These are phyloP conservation scores for Narthecium ossifragum DNA, from an alignment of 106 monocot species.

Conservation along the genomic window DNA sequence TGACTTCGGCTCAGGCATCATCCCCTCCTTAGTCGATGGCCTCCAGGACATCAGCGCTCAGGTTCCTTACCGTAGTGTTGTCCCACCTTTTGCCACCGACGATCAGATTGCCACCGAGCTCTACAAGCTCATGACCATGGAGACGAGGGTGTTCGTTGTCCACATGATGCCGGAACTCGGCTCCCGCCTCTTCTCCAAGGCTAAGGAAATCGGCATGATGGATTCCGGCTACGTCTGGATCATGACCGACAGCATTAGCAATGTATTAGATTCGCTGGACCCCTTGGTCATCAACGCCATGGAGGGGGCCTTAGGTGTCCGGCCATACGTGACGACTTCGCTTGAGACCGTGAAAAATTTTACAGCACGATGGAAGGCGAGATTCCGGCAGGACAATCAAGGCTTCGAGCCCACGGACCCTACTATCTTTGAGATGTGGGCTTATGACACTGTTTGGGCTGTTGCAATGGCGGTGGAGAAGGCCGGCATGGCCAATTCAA, in stretches of 20 bases:
- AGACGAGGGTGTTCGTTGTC: conserved; percentile 56
- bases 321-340: conserved; percentile 18
- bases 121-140: conserved; percentile 28
- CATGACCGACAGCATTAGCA: conserved; percentile 34
- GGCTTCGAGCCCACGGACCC: not conserved
- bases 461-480: conserved; percentile 32
- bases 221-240: conserved; percentile 57
- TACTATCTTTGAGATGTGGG: conserved; percentile 8
- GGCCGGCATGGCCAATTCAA: not conserved
- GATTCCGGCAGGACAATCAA: conserved; percentile 11
- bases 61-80: conserved; percentile 25
- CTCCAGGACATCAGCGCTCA: conserved; percentile 17
- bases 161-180: conserved; percentile 38
- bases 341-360: conserved; percentile 16
- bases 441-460: conserved; percentile 22
- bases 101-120: conserved; percentile 36
- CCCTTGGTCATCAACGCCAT: conserved; percentile 11
- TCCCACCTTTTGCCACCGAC: conserved; percentile 14
- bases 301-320: conserved; percentile 58
- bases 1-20: conserved; percentile 38
- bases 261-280: conserved; percentile 18
- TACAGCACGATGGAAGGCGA: conserved; percentile 28
- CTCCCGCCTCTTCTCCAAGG: conserved; percentile 24
- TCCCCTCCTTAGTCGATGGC: conserved; percentile 48
- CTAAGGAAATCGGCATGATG: conserved; percentile 45